Base-by-base conservation (phyloP, 805 yeast species). In the Yamadazyma olivae region DNA sequence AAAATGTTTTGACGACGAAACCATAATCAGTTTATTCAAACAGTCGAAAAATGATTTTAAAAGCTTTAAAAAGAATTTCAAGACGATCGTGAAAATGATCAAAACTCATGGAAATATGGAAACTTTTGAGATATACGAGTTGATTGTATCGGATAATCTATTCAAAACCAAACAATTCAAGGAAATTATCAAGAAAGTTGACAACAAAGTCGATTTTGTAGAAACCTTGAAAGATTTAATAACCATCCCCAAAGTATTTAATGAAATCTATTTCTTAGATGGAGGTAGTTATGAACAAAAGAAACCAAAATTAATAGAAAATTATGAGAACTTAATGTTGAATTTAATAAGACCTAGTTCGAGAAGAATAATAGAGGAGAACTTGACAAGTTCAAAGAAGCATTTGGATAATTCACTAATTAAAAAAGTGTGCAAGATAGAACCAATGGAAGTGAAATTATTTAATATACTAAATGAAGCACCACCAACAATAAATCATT, bases 401-500 rank as follows among this genome's bases (percentile, higher is more conserved):
- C 37, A 39, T 29, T 30, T 41, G 7, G 27, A 39, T 19, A 36
- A 38, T 20, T 27, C 8, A 6, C 5, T 39, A 3, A 25, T 31
- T 6, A 22, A 24, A 8, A 15, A 22, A 22, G 27, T 19, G 17
- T 21, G 29, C 5, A 28, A 14, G 17, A 10, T 32, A 5, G 36
- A 39, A 22, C 89, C 89, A 1, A 61, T 77, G 3, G 50, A 79
- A 5, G 63, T 75, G 20, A 75, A 73, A 32, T 54, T 89, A 36
- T 89, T 77, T 59, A 73, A 76, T 32, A 66, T 86, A 12, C 83
- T 81, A 54, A 75, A 93, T 40, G 96, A 89, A 48, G 90, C 96
- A 0, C 83, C 85, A 17, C 67, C 79, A 3, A 61, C 70, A 20
- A 71, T 84, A 42, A 84, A 84, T 50, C 70, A 82, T 35, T 80